Percentiles rank a stretch among this genome's conserved stretches.
Conservation (phyloP, 2,329 filamentous ascomycete species). For the Annulohypoxylon truncatum region DNA sequence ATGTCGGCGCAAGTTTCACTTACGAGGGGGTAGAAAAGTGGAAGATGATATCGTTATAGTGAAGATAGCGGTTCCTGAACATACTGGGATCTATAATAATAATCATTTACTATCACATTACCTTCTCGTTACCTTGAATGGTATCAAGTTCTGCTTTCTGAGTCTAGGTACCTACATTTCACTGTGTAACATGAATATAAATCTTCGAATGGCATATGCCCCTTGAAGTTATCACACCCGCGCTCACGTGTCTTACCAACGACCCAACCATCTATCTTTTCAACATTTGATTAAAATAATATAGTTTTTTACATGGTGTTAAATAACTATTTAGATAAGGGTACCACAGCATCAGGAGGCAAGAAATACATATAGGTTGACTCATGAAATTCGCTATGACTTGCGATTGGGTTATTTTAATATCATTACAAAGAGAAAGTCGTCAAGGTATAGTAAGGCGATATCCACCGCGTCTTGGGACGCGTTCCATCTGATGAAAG, state of each 20-base stretch:
- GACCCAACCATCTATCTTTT: no score
- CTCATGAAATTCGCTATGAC: neutral
- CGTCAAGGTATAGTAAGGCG: conserved; percentile 8
- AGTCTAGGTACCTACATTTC: no score
- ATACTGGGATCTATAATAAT: neutral
- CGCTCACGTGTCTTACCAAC: no score
- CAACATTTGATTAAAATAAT: no score
- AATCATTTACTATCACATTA: neutral
- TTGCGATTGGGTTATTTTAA: neutral
- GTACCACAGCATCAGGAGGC: neutral
- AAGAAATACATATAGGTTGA: neutral
- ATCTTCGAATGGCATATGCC: no score
- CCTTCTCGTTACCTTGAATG: neutral
- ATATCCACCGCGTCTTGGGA: conserved; percentile 23
- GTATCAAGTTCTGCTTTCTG: no score
- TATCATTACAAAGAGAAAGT: neutral
- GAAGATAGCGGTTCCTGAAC: neutral
- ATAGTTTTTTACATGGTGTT: neutral
- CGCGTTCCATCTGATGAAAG: conserved; percentile 16
- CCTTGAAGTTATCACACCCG: no score
- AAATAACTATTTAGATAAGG: neutral
- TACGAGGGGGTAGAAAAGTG: neutral
- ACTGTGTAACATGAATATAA: no score
- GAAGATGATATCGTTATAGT: neutral
- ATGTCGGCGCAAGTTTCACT: neutral